These are phyloP conservation scores for Paraurostyla sp. DNA, from an alignment of 73 alveolate genomes.

Conservation along the genomic window DNA sequence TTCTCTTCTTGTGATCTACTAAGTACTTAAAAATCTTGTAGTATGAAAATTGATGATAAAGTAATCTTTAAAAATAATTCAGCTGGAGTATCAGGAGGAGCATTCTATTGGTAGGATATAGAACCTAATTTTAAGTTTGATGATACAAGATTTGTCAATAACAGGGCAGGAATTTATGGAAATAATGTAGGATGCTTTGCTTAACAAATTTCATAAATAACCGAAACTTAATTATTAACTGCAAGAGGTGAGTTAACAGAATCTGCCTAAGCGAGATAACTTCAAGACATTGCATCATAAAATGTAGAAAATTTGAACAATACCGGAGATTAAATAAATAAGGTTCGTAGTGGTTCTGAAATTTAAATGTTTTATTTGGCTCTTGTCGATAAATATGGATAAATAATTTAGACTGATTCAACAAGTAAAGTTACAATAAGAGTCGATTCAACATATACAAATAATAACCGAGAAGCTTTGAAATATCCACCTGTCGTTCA, in stretches of 20 bases:
- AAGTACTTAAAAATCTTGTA: background rate
- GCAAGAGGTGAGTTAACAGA: background rate
- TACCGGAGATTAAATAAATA: background rate
- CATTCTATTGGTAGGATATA: conserved; percentile 7
- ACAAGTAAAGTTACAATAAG: background rate
- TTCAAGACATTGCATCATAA: no score
- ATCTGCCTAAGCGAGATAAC: no score
- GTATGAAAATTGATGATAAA: background rate
- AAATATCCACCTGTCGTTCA: conserved; percentile 33
- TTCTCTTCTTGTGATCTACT: background rate
- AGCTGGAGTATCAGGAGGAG: conserved; percentile 50
- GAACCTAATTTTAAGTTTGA: background rate
- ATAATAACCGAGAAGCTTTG: background rate
- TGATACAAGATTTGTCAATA: background rate
- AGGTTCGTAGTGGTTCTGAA: background rate
- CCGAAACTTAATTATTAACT: background rate
- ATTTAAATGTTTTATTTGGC: background rate
- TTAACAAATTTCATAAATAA: background rate
- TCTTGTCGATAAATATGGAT: background rate
- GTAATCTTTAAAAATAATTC: background rate
- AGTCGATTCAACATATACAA: background rate
- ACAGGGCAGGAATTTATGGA: conserved; percentile 39
- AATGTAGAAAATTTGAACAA: no score
- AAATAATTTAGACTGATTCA: background rate
- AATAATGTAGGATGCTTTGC: conserved; percentile 46